Evolutionary conservation across 805 yeast genomes (phyloP).

Genomic region (Ogataea zsoltii): DNA sequence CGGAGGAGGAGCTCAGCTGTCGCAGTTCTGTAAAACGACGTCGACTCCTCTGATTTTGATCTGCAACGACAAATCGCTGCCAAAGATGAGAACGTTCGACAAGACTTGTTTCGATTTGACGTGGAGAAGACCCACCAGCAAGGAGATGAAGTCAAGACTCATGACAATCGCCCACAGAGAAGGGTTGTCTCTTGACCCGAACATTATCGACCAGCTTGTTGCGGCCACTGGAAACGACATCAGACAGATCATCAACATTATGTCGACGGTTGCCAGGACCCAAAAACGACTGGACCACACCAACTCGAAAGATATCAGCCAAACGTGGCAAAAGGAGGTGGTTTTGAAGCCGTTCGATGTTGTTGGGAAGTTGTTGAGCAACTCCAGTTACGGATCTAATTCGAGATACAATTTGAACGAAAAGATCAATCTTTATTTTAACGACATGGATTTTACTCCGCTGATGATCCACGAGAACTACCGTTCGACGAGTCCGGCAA

Average conservation of each 20-base stretch:
- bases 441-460: conserved; percentile 93
- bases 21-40: conserved; percentile 81
- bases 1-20: conserved; percentile 96
- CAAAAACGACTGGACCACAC: conserved; percentile 60
- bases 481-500: conserved; percentile 59
- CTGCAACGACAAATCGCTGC: conserved; percentile 89
- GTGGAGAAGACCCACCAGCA: conserved; percentile 86
- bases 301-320: conserved; percentile 62
- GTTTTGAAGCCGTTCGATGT: conserved; percentile 92
- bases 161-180: conserved; percentile 91
- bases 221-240: conserved; percentile 87
- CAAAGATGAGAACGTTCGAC: conserved; percentile 96
- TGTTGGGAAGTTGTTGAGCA: conserved; percentile 63
- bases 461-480: conserved; percentile 96
- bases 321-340: conserved; percentile 87
- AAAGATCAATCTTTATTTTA: conserved; percentile 85
- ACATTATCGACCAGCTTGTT: conserved; percentile 79
- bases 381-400: conserved; percentile 55
- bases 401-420: conserved; percentile 66
- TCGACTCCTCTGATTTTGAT: conserved; percentile 88
- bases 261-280: conserved; percentile 82
- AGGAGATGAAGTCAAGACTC: conserved; percentile 76
- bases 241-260: conserved; percentile 86
- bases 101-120: conserved; percentile 74
- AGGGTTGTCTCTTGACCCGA: conserved; percentile 74